Evolutionary conservation across 2,329 filamentous ascomycete species (phyloP).

Genomic region (Trichoderma atrobrunneum): DNA sequence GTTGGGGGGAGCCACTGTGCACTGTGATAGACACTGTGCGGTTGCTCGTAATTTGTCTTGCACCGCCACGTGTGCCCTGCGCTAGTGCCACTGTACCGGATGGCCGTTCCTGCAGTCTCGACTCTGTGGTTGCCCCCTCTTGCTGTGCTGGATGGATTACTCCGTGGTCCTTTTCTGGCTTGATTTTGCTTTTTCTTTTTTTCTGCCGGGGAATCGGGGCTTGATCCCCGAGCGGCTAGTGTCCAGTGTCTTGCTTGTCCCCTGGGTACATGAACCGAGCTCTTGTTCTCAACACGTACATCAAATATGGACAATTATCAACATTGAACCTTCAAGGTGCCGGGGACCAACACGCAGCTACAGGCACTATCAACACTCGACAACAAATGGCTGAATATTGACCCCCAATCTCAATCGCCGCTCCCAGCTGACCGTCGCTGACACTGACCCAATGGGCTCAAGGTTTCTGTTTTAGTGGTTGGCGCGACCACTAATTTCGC

Average conservation of each 20-base stretch:
- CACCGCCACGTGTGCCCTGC: background rate
- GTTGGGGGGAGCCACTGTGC: background rate
- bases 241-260: background rate
- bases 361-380: background rate
- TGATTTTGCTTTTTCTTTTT: background rate
- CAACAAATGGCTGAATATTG: background rate
- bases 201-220: background rate
- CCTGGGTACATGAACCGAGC: background rate
- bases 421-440: background rate
- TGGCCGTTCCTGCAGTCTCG: constrained; percentile 6
- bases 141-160: background rate
- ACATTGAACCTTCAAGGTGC: background rate
- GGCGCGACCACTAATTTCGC: background rate
- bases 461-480: background rate
- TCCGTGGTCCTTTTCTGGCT: background rate
- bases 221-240: background rate
- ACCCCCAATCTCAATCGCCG: background rate
- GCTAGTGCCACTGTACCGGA: background rate
- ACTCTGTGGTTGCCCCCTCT: background rate
- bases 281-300: background rate
- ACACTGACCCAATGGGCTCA: background rate
- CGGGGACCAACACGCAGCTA: background rate
- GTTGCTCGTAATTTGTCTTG: background rate
- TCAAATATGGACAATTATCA: background rate
- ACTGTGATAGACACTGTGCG: background rate